Evolutionary conservation across 441 rosid species (phyloP).

Genomic region (Metrosideros polymorpha): DNA sequence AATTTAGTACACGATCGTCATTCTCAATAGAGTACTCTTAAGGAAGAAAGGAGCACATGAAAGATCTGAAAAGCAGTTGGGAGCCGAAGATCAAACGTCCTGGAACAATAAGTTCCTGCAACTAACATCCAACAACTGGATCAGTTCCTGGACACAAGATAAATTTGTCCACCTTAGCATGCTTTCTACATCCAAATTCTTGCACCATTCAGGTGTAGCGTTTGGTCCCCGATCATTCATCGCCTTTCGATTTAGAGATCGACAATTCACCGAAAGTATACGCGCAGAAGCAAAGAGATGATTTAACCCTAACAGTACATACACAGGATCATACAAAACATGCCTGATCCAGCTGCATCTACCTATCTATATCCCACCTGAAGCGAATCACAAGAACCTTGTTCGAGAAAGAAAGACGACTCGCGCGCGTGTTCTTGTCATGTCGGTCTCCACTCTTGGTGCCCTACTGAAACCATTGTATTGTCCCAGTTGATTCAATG

Average conservation of each 20-base stretch:
- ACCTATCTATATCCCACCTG: not conserved
- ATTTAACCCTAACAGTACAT: not conserved
- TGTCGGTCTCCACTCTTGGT: not conserved
- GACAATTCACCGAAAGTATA: not conserved
- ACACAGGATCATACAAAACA: not conserved
- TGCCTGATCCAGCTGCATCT: not conserved
- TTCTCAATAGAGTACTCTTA: not conserved
- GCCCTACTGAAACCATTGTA: not conserved
- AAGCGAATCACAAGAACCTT: not conserved
- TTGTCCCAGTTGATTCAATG: not conserved
- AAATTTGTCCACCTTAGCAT: not conserved
- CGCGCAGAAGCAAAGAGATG: not conserved
- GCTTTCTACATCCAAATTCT: not conserved
- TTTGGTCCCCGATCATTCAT: not conserved
- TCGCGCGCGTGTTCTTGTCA: not conserved
- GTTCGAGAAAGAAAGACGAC: not conserved
- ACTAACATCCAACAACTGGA: not conserved
- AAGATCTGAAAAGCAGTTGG: not conserved
- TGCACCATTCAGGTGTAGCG: not conserved
- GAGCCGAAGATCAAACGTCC: not conserved
- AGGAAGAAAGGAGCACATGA: not conserved
- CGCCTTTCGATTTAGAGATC: not conserved
- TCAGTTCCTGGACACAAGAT: not conserved
- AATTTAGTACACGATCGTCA: not conserved
- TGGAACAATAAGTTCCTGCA: not conserved